A percentile compares a stretch with the other conserved stretches of the same genome.
Conservation (phyloP, 1,284 basidiomycete genomes). For the Blastosporella zonata region DNA sequence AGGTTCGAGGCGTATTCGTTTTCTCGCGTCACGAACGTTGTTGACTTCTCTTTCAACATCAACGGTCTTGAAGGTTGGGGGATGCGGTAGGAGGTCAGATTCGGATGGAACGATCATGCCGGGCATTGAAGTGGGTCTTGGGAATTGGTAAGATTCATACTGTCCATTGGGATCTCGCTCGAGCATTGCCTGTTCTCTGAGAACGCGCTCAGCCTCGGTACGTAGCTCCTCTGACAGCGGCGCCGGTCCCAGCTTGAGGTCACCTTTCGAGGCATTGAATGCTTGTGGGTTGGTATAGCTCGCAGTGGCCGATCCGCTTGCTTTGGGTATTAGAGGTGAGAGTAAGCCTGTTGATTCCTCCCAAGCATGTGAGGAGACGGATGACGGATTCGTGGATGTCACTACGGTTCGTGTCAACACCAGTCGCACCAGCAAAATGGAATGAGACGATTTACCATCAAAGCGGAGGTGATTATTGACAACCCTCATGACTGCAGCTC, state of each 20-base stretch:
- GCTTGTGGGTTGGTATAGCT: slow-evolving; percentile 55
- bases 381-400: slow-evolving; percentile 65
- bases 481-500: slow-evolving; percentile 87
- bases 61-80: slow-evolving; percentile 78
- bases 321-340: slow-evolving; percentile 70
- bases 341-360: slow-evolving; percentile 83
- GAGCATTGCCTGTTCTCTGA: slow-evolving; percentile 69
- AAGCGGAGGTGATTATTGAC: slow-evolving; percentile 93
- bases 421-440: slow-evolving; percentile 10
- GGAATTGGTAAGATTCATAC: slow-evolving; percentile 53
- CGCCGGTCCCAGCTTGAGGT: slow-evolving; percentile 81
- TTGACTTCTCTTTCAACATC: slow-evolving; percentile 94
- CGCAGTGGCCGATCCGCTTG: slow-evolving; percentile 38
- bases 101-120: slow-evolving; percentile 65
- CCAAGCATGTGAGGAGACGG: slow-evolving; percentile 63
- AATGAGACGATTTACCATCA: slow-evolving; percentile 56
- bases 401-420: slow-evolving; percentile 44
- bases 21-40: slow-evolving; percentile 84
- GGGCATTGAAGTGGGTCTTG: slow-evolving; percentile 43
- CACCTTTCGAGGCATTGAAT: slow-evolving; percentile 72
- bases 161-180: slow-evolving; percentile 65
- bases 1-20: slow-evolving; percentile 86
- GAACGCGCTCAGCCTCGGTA: slow-evolving; percentile 72
- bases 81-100: slow-evolving; percentile 76
- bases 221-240: slow-evolving; percentile 78